Percentiles rank a stretch among this genome's conserved stretches.
phyloP scores from a whole-genome alignment of 116 monocot genomes.

The Phalaenopsis hybrid region DNA sequence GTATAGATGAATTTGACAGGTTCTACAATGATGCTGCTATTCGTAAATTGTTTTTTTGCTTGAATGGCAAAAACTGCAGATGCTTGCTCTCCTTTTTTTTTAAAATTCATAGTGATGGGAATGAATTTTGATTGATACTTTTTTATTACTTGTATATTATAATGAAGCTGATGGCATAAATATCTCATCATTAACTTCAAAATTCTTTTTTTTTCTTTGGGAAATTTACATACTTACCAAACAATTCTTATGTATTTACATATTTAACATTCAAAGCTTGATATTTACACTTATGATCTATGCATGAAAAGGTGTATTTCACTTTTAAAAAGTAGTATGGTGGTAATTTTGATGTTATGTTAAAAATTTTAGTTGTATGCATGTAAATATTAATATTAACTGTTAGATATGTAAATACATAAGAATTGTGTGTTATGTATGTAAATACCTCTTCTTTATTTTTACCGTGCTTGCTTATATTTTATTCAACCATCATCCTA shows the following conservation, averaged over 20 bases:
- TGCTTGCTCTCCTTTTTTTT: constrained; percentile 6
- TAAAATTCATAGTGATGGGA: neutral
- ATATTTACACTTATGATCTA: too few relatives aligned
- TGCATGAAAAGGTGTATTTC: too few relatives aligned
- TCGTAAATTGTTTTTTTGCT: neutral
- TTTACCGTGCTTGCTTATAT: neutral
- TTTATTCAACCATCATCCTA: too few relatives aligned
- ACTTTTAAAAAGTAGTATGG: too few relatives aligned
- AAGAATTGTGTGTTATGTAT: too few relatives aligned
- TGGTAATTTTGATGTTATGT: too few relatives aligned
- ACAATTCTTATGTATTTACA: too few relatives aligned
- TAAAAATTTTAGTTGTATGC: too few relatives aligned
- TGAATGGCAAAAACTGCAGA: neutral
- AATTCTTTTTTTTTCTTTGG: neutral
- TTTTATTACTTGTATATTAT: constrained; percentile 1
- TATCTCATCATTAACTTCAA: neutral
- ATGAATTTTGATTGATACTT: neutral
- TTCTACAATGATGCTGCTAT: constrained; percentile 6
- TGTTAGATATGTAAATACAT: too few relatives aligned
- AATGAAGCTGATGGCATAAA: neutral
- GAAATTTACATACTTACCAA: too few relatives aligned
- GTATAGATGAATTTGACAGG: constrained; percentile 99
- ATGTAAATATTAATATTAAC: too few relatives aligned
- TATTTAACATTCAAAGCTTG: too few relatives aligned
- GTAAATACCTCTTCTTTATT: neutral